Percentiles rank a stretch among this genome's conserved stretches.
Evolutionary conservation across 441 rosid genomes (phyloP).

Genomic region (Kokia cookei): DNA sequence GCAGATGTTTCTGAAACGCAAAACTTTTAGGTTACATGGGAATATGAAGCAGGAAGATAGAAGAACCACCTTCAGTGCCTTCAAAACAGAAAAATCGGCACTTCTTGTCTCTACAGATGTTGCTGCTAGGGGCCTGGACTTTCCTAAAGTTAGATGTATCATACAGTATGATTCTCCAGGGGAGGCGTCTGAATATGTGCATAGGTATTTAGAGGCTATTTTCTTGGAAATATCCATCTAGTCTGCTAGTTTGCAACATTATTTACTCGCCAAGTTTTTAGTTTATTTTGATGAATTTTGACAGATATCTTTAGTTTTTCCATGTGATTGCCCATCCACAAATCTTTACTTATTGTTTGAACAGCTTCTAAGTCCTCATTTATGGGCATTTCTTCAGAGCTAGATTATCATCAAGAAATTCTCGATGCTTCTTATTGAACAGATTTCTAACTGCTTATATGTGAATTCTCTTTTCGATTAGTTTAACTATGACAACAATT

Average conservation of each 20-base stretch:
- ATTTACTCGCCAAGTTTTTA: background rate
- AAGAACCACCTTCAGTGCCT: slow-evolving; percentile 64
- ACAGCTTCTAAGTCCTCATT: background rate
- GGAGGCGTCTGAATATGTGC: slow-evolving; percentile 98
- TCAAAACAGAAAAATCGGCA: slow-evolving; percentile 71
- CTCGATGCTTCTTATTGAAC: background rate
- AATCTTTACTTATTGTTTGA: background rate
- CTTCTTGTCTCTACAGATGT: slow-evolving; percentile 87
- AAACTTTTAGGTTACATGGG: slow-evolving; percentile 80
- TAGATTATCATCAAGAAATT: background rate
- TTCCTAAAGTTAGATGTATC: slow-evolving; percentile 87
- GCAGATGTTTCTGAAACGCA: slow-evolving; percentile 57
- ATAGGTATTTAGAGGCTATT: slow-evolving; percentile 46
- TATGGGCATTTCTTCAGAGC: background rate
- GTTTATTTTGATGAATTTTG: background rate
- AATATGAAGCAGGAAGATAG: slow-evolving; percentile 95
- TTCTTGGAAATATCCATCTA: background rate
- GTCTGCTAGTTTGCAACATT: background rate
- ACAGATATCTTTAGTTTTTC: background rate
- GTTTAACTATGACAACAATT: background rate
- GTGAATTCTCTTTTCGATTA: background rate
- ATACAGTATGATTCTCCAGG: slow-evolving; percentile 98
- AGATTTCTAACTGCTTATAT: background rate
- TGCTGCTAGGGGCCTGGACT: slow-evolving; percentile 92
- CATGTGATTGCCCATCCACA: background rate